Conservation (phyloP, 306 rosid species). For the Dalbergia cultrata region DNA sequence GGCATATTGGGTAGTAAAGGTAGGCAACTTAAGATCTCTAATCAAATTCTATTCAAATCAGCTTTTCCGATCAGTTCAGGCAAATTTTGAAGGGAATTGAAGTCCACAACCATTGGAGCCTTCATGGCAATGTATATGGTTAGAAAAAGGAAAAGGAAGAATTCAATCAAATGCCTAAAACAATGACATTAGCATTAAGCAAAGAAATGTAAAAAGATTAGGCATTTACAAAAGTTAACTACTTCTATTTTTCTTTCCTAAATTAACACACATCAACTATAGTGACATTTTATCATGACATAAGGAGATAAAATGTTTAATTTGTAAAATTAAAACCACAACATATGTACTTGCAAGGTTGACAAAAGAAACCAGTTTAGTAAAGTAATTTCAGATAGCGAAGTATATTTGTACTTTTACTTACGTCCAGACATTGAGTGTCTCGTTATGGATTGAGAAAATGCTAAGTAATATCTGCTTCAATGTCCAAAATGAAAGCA, state of each 20-base stretch:
- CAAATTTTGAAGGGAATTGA: slow-evolving; percentile 53
- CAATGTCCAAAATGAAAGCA: slow-evolving; percentile 68
- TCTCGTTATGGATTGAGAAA: slow-evolving; percentile 73
- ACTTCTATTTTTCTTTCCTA: not conserved
- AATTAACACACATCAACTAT: not conserved
- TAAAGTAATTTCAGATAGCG: not conserved
- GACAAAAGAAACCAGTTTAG: too few species aligned
- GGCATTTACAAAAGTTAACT: not conserved
- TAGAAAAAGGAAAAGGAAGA: slow-evolving; percentile 71
- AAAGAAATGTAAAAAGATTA: not conserved
- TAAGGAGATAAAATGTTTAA: too few species aligned
- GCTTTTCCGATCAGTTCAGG: slow-evolving; percentile 51
- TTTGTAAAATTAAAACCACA: too few species aligned
- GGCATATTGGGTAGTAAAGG: slow-evolving; percentile 56
- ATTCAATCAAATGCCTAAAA: slow-evolving; percentile 80
- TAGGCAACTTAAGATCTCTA: slow-evolving; percentile 61
- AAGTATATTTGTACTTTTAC: slow-evolving; percentile 35
- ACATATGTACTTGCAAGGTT: too few species aligned
- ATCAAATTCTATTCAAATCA: slow-evolving; percentile 54
- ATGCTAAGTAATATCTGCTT: slow-evolving; percentile 68
- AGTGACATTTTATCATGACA: not conserved
- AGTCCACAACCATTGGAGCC: slow-evolving; percentile 56
- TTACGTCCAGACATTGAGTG: slow-evolving; percentile 81
- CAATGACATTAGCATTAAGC: slow-evolving; percentile 18
- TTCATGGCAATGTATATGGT: slow-evolving; percentile 61